Conservation (phyloP, 2,329 filamentous ascomycete species). For the Lachnellula hyalina region DNA sequence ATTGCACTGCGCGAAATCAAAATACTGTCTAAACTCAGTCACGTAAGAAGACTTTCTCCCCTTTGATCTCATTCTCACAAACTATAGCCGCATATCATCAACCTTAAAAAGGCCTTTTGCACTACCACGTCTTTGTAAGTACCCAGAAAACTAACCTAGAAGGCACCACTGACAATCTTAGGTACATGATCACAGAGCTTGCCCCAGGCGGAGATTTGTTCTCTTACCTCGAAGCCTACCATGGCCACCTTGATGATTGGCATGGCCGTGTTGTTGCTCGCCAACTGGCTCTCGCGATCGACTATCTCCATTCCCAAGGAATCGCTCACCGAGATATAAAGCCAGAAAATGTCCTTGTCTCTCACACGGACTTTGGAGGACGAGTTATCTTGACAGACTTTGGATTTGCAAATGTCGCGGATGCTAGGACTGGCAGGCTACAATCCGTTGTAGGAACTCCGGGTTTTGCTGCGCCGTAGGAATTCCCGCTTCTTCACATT, state of each 20-base stretch:
- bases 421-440: conserved; percentile 20
- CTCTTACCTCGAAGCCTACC: conserved; percentile 25
- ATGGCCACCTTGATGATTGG: conserved; percentile 20
- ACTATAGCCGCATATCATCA: conserved; percentile 49
- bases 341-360: conserved; percentile 30
- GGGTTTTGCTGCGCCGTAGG: conserved; percentile 30
- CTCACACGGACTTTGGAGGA: conserved; percentile 25
- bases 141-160: neutral
- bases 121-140: conserved; percentile 44
- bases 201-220: conserved; percentile 41
- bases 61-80: neutral
- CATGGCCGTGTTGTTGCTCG: conserved; percentile 26
- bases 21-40: conserved; percentile 48
- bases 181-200: conserved; percentile 53
- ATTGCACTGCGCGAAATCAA: conserved; percentile 45
- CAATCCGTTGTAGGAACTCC: conserved; percentile 27
- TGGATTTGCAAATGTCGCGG: conserved; percentile 25
- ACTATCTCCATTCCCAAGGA: conserved; percentile 26
- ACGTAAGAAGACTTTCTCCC: conserved; percentile 37
- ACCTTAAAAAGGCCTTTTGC: conserved; percentile 46
- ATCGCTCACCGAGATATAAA: conserved; percentile 31
- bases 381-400: conserved; percentile 31
- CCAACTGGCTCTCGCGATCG: conserved; percentile 28
- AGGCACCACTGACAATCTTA: conserved; percentile 21
- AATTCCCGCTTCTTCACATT: neutral